A percentile compares a stretch with the other conserved stretches of the same genome.
Evolutionary conservation across 768 basidiomycete species (phyloP).

Genomic region (Russula emetica): DNA sequence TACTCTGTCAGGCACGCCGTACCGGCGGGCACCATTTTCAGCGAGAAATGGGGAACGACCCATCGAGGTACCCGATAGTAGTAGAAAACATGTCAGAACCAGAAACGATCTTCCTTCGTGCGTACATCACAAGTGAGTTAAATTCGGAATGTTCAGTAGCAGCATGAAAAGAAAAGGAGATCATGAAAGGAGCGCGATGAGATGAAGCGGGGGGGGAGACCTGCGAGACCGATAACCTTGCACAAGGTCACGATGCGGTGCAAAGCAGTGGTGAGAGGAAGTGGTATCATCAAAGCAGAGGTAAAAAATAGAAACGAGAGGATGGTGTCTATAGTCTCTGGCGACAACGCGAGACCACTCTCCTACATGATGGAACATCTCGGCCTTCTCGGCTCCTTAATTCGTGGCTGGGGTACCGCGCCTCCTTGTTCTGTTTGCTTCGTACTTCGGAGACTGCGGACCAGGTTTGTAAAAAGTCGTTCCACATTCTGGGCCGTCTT

Average conservation of each 20-base stretch:
- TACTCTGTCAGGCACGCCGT: constrained; percentile 16
- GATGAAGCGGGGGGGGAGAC: constrained; percentile 25
- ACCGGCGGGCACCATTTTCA: constrained; percentile 15
- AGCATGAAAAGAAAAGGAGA: constrained; percentile 27
- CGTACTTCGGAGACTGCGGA: constrained; percentile 75
- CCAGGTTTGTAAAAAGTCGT: constrained; percentile 80
- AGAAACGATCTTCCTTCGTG: constrained; percentile 29
- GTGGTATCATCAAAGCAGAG: constrained; percentile 79
- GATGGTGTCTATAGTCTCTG: constrained; percentile 64
- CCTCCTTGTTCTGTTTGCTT: constrained; percentile 47
- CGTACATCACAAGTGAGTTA: constrained; percentile 30
- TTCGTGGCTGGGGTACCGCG: constrained; percentile 29
- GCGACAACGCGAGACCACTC: constrained; percentile 39
- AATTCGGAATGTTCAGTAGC: constrained; percentile 29
- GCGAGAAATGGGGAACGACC: constrained; percentile 8
- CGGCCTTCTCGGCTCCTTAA: constrained; percentile 43
- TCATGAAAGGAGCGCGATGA: constrained; percentile 27
- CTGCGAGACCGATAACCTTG: constrained; percentile 16
- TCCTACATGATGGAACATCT: constrained; percentile 79
- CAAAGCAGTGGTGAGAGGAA: constrained; percentile 35
- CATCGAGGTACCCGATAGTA: constrained; percentile 17
- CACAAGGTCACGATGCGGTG: constrained; percentile 30
- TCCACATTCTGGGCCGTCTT: constrained; percentile 94
- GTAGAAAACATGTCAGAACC: constrained; percentile 25
- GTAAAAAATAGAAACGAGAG: constrained; percentile 48